Evolutionary conservation across 2,329 filamentous ascomycete species (phyloP).

Genomic region (Macrophomina phaseolina): DNA sequence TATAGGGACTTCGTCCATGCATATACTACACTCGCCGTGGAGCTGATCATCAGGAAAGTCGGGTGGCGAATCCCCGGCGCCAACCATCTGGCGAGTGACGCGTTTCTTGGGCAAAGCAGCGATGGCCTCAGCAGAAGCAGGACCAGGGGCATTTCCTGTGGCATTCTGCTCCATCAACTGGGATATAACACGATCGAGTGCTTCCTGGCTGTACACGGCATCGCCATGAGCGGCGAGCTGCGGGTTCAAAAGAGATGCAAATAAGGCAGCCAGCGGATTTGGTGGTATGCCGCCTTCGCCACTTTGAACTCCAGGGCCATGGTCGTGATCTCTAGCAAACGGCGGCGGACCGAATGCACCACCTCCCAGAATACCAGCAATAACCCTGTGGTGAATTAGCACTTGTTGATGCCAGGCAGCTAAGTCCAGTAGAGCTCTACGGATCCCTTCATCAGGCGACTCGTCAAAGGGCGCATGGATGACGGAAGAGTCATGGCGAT

Average conservation of each 20-base stretch:
- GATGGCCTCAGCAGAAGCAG: conserved; percentile 78
- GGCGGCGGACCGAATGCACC: conserved; percentile 13
- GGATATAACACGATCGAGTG: conserved; percentile 84
- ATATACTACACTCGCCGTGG: conserved; percentile 85
- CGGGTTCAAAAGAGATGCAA: conserved; percentile 41
- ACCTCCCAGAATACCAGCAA: conserved; percentile 20
- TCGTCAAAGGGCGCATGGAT: not conserved
- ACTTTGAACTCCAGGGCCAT: not conserved
- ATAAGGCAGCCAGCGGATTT: conserved; percentile 53
- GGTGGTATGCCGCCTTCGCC: conserved; percentile 25
- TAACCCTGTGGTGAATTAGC: conserved; percentile 13
- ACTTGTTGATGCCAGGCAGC: not conserved
- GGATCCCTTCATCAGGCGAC: not conserved
- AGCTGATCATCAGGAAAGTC: conserved; percentile 18
- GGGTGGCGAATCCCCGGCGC: conserved; percentile 58
- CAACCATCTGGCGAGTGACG: conserved; percentile 73
- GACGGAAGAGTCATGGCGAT: not conserved
- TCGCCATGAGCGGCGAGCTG: conserved; percentile 65
- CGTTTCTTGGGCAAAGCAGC: conserved; percentile 72
- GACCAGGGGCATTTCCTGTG: conserved; percentile 77
- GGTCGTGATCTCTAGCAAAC: not conserved
- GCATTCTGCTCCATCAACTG: conserved; percentile 85
- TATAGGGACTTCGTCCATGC: conserved; percentile 81
- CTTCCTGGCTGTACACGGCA: conserved; percentile 88
- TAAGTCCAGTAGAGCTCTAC: not conserved